Conservation (phyloP, 495 filamentous ascomycete genomes). For the Talaromyces borbonicus region DNA sequence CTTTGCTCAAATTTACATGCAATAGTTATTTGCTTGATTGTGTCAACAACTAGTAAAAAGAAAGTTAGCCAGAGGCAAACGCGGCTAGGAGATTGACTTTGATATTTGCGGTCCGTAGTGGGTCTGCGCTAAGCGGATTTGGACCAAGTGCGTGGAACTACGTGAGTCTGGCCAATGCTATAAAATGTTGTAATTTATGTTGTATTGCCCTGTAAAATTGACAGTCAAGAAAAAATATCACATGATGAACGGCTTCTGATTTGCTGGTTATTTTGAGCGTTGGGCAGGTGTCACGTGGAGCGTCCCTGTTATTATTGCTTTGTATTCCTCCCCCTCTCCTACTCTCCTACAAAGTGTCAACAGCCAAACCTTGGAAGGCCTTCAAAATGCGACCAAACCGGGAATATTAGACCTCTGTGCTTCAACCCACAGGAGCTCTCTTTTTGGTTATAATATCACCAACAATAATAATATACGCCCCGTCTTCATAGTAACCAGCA, state of each 20-base stretch:
- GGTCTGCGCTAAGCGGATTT: neutral
- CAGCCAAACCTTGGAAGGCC: too few species aligned
- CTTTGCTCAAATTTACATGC: too few species aligned
- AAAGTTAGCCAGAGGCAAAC: too few species aligned
- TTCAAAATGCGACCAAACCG: too few species aligned
- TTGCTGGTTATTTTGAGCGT: neutral
- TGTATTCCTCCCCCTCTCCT: neutral
- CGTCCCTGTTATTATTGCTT: neutral
- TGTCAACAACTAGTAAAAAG: too few species aligned
- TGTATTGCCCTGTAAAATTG: neutral
- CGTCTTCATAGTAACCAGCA: too few species aligned
- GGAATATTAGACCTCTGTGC: too few species aligned
- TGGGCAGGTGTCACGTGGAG: constrained; percentile 6
- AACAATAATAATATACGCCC: too few species aligned
- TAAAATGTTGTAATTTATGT: constrained; percentile 4
- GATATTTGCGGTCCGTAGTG: constrained; percentile 5
- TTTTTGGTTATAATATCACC: too few species aligned
- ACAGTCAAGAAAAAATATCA: neutral
- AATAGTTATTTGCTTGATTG: too few species aligned
- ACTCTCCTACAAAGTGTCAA: neutral
- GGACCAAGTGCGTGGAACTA: neutral
- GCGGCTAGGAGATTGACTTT: neutral
- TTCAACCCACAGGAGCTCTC: too few species aligned
- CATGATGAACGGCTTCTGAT: neutral
- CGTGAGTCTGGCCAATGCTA: neutral